Evolutionary conservation across 768 basidiomycete genomes (phyloP).

Genomic region (Mycena galopus): DNA sequence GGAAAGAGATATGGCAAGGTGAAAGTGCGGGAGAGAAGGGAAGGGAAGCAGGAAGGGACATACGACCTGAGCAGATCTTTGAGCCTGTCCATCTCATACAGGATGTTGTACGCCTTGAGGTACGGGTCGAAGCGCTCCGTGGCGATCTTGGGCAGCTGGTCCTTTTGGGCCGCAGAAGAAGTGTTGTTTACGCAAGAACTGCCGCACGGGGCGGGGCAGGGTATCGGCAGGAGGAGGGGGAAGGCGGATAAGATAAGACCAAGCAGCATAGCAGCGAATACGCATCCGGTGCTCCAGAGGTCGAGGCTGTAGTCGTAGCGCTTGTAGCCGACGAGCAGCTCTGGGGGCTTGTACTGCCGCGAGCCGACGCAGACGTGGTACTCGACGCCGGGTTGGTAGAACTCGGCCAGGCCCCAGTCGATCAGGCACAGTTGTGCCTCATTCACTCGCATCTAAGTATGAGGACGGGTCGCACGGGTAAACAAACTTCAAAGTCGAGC

Average conservation of each 20-base stretch:
- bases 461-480: too few species aligned
- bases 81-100: constrained; percentile 71
- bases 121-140: constrained; percentile 77
- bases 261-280: constrained; percentile 83
- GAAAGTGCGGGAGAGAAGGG: too few species aligned
- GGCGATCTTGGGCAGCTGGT: constrained; percentile 79
- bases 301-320: constrained; percentile 80
- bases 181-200: constrained; percentile 83
- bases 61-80: constrained; percentile 67
- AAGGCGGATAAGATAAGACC: too few species aligned
- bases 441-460: neutral
- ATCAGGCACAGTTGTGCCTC: constrained; percentile 64
- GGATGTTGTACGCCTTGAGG: constrained; percentile 73
- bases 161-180: constrained; percentile 81
- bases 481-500: too few species aligned
- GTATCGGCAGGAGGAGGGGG: too few species aligned
- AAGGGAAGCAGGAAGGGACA: constrained; percentile 51
- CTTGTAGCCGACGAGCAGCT: constrained; percentile 79
- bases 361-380: constrained; percentile 79
- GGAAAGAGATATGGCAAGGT: constrained; percentile 65
- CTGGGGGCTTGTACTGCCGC: constrained; percentile 72
- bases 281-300: constrained; percentile 84
- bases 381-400: constrained; percentile 77
- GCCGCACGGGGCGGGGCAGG: too few species aligned
- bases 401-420: constrained; percentile 85